These are phyloP conservation scores for Quillaja saponaria DNA, from an alignment of 306 rosid genomes.

Conservation along the genomic window DNA sequence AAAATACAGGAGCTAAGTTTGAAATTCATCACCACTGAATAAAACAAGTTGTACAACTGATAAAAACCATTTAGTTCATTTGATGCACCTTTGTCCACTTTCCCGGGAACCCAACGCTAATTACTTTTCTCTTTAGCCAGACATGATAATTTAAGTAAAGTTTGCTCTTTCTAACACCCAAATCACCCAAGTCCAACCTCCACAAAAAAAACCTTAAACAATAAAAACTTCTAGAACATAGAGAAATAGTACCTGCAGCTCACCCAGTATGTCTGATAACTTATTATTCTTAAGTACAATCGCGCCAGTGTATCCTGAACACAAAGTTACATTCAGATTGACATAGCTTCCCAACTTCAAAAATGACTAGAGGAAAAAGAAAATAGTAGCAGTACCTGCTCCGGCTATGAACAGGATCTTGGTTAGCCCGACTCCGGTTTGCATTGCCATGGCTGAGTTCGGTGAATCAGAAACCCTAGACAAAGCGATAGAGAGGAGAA, in stretches of 20 bases:
- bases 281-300: constrained; percentile 67
- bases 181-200: background rate
- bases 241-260: constrained; percentile 62
- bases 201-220: background rate
- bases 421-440: constrained; percentile 61
- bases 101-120: constrained; percentile 8
- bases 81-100: constrained; percentile 6
- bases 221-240: constrained; percentile 2
- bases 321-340: constrained; percentile 26
- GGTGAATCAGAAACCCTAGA: constrained; percentile 27
- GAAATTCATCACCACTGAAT: too few relatives aligned
- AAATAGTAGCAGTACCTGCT: constrained; percentile 44
- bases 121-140: constrained; percentile 8
- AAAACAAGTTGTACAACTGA: background rate
- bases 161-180: constrained; percentile 13
- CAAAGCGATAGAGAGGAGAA: background rate
- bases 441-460: constrained; percentile 70
- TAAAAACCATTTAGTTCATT: constrained; percentile 1
- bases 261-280: constrained; percentile 69
- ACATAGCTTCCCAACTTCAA: background rate
- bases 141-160: constrained; percentile 3
- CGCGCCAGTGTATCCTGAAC: constrained; percentile 75
- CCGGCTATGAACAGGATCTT: constrained; percentile 68
- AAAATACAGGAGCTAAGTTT: too few relatives aligned
- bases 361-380: background rate